A percentile compares a stretch with the other conserved stretches of the same genome.
Evolutionary conservation across 768 basidiomycete species (phyloP).

Genomic region (Boletus subcaerulescens): DNA sequence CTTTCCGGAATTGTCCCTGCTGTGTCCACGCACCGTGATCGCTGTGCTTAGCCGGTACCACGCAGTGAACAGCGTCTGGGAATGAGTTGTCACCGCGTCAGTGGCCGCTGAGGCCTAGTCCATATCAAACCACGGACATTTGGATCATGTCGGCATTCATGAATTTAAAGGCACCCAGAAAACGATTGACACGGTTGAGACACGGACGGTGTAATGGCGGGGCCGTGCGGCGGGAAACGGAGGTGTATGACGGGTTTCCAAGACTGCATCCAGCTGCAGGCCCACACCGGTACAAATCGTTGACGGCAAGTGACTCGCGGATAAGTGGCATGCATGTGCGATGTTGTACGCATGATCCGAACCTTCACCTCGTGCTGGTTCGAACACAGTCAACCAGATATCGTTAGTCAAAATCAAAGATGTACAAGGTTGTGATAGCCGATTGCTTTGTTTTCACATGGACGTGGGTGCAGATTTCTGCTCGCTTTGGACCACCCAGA

Average conservation of each 20-base stretch:
- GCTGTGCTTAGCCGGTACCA: not conserved
- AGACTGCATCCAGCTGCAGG: not conserved
- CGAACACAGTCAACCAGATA: not conserved
- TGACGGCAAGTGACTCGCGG: not conserved
- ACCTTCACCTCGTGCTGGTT: not conserved
- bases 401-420: not conserved
- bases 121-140: not conserved
- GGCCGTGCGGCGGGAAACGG: not conserved
- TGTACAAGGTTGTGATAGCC: not conserved
- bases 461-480: not conserved
- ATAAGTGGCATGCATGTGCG: not conserved
- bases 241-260: not conserved
- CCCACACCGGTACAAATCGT: not conserved
- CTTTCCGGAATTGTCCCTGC: too few species aligned
- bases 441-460: not conserved
- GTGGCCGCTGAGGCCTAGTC: not conserved
- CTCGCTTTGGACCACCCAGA: slow-evolving; percentile 21
- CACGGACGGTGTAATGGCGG: not conserved
- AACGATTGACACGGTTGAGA: not conserved
- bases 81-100: not conserved
- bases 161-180: too few species aligned
- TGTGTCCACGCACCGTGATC: not conserved
- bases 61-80: not conserved
- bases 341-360: not conserved
- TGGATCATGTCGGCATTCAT: not conserved